Evolutionary conservation across 2,329 filamentous ascomycete species (phyloP).

Genomic region (Hysterium pulicare): DNA sequence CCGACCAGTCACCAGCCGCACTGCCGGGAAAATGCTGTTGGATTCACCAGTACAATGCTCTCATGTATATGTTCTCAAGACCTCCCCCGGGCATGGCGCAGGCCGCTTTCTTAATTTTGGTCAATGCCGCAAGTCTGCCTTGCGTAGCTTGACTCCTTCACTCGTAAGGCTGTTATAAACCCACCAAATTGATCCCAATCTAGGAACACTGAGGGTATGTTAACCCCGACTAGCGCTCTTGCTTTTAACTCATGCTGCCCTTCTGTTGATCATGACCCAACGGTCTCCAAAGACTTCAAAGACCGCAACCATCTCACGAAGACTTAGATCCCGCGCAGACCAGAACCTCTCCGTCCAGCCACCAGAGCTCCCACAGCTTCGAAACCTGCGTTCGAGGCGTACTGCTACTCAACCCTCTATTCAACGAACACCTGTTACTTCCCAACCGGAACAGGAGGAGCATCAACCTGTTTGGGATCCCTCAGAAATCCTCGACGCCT

Average conservation of each 20-base stretch:
- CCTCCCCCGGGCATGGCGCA: constrained; percentile 33
- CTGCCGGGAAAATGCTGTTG: constrained; percentile 34
- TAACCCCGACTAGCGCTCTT: constrained; percentile 27
- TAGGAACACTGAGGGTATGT: constrained; percentile 33
- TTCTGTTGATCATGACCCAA: constrained; percentile 33
- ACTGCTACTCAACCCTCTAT: constrained; percentile 28
- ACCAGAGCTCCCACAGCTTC: constrained; percentile 27
- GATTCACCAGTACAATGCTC: constrained; percentile 23
- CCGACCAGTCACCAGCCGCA: constrained; percentile 35
- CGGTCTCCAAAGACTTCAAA: constrained; percentile 24
- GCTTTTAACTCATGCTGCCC: constrained; percentile 25
- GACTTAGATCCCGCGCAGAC: constrained; percentile 29
- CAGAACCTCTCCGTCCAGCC: constrained; percentile 27
- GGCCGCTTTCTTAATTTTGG: constrained; percentile 25
- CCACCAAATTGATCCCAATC: constrained; percentile 17
- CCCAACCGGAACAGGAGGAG: constrained; percentile 20
- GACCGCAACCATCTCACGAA: constrained; percentile 33
- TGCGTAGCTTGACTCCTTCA: constrained; percentile 16
- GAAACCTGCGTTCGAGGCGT: constrained; percentile 27
- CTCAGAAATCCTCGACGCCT: constrained; percentile 15
- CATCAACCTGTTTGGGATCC: constrained; percentile 24
- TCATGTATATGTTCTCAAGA: constrained; percentile 31
- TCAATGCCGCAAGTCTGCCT: constrained; percentile 31
- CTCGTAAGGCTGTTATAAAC: constrained; percentile 31
- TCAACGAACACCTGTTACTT: constrained; percentile 28